These are phyloP conservation scores for Turnera subulata DNA, from an alignment of 345 rosid genomes.

Conservation along the genomic window DNA sequence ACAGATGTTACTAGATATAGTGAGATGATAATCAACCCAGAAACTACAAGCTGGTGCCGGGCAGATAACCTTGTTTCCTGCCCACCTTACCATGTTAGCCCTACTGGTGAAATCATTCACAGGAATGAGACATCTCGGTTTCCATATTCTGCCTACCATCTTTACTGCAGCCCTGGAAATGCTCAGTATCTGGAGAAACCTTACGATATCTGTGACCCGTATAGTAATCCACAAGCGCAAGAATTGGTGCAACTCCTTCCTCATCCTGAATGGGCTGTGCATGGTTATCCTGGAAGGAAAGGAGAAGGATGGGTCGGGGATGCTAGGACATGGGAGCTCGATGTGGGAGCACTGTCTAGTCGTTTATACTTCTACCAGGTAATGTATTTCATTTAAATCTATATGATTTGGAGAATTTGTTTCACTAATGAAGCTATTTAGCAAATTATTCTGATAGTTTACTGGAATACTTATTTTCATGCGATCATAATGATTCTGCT, in stretches of 20 bases:
- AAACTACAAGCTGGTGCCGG: constrained; percentile 24
- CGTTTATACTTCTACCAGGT: constrained; percentile 26
- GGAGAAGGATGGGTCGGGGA: constrained; percentile 28
- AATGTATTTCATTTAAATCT: neutral
- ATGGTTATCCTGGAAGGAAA: constrained; percentile 25
- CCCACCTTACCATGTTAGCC: constrained; percentile 26
- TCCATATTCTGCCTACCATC: constrained; percentile 26
- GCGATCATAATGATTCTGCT: neutral
- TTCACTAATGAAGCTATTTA: too few relatives aligned
- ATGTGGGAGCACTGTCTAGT: constrained; percentile 22
- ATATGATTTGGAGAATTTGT: too few relatives aligned
- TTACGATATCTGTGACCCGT: constrained; percentile 25
- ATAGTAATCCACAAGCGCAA: constrained; percentile 28
- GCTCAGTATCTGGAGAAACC: constrained; percentile 18
- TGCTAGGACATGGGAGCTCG: constrained; percentile 26
- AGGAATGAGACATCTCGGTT: constrained; percentile 21
- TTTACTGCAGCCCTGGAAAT: constrained; percentile 26
- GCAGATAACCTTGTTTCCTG: constrained; percentile 22
- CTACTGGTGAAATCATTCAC: constrained; percentile 13
- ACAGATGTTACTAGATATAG: constrained; percentile 31
- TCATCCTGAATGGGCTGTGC: constrained; percentile 24
- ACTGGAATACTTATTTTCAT: too few relatives aligned
- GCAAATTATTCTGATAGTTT: too few relatives aligned
- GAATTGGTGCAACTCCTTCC: constrained; percentile 24
- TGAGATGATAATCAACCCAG: constrained; percentile 27